Evolutionary conservation across 2,329 filamentous ascomycete genomes (phyloP).

Genomic region (Huntiella decipiens): DNA sequence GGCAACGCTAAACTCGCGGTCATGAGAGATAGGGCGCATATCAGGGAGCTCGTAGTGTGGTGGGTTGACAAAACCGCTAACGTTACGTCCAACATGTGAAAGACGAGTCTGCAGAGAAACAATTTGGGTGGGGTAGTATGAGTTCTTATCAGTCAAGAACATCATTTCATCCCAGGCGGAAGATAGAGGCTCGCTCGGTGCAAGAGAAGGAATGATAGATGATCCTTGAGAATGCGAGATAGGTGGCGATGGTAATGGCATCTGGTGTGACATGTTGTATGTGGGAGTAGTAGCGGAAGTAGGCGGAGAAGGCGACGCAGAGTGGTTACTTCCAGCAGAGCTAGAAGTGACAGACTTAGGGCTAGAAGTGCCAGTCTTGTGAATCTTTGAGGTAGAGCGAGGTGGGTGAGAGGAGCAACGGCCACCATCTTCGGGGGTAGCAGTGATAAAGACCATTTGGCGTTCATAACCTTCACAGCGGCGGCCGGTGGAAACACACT

Average conservation of each 20-base stretch:
- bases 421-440: constrained; percentile 33
- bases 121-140: constrained; percentile 22
- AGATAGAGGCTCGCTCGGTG: constrained; percentile 21
- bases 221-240: constrained; percentile 4
- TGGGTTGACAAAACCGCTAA: background rate
- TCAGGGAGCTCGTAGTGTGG: constrained; percentile 22
- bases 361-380: constrained; percentile 9
- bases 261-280: constrained; percentile 1
- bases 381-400: constrained; percentile 20
- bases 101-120: constrained; percentile 27
- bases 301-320: constrained; percentile 5
- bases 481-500: constrained; percentile 37
- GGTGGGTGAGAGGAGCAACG: constrained; percentile 38
- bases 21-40: constrained; percentile 18
- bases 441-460: constrained; percentile 44
- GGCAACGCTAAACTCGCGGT: constrained; percentile 23
- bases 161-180: constrained; percentile 33
- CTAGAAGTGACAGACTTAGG: constrained; percentile 12
- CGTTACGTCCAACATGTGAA: constrained; percentile 2
- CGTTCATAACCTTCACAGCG: constrained; percentile 43
- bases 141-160: constrained; percentile 21
- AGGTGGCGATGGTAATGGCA: constrained; percentile 3
- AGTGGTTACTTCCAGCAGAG: constrained; percentile 16
- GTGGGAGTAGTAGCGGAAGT: background rate
- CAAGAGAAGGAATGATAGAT: background rate